Evolutionary conservation across 345 rosid genomes (phyloP).

Genomic region (Sonneratia caseolaris): DNA sequence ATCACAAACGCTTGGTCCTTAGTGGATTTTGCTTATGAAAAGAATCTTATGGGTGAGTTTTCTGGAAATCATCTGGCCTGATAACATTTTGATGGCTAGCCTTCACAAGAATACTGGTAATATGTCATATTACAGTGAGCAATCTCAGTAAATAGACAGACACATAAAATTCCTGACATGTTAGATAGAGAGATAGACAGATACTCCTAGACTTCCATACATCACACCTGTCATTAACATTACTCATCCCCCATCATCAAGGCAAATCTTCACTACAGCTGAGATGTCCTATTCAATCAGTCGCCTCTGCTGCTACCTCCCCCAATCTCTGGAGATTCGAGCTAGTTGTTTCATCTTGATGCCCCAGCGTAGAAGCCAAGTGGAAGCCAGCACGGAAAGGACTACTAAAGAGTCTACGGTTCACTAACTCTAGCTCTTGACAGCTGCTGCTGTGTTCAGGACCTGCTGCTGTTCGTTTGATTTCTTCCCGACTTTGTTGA

Average conservation of each 20-base stretch:
- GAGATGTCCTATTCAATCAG: background rate
- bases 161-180: background rate
- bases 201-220: background rate
- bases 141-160: background rate
- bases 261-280: conserved; percentile 1
- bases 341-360: background rate
- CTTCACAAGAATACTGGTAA: background rate
- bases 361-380: background rate
- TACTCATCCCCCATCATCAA: background rate
- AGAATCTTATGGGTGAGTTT: background rate
- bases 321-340: background rate
- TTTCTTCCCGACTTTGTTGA: conserved; percentile 11
- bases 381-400: background rate
- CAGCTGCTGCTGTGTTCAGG: conserved; percentile 41
- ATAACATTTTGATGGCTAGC: background rate
- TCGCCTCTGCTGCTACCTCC: background rate
- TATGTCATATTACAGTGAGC: background rate
- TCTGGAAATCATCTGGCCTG: background rate
- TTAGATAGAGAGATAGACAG: background rate
- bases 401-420: background rate
- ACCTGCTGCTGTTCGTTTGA: conserved; percentile 25
- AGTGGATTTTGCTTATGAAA: too few species aligned
- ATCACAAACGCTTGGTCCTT: too few species aligned
- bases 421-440: conserved; percentile 33
- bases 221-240: background rate